phyloP scores from a whole-genome alignment of 345 rosid genomes.

The Brassica carinata region DNA sequence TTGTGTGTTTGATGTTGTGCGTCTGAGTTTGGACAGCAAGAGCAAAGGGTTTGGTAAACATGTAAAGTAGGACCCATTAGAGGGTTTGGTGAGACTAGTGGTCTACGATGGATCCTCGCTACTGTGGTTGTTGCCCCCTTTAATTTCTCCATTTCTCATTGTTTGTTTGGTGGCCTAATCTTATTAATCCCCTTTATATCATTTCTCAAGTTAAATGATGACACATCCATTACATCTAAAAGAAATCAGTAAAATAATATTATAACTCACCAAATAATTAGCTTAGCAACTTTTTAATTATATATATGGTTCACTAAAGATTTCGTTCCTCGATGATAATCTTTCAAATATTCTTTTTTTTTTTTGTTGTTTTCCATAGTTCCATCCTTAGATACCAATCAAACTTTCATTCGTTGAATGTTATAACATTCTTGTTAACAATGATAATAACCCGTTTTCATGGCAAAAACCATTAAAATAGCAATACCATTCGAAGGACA shows the following conservation, averaged over 20 bases:
- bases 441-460: not conserved
- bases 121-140: conserved; percentile 30
- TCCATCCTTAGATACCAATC: conserved; percentile 18
- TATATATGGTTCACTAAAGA: conserved; percentile 7
- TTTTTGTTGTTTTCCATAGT: not conserved
- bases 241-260: not conserved
- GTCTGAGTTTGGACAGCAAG: conserved; percentile 31
- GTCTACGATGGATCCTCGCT: conserved; percentile 35
- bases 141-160: conserved; percentile 16
- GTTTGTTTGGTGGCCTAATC: conserved; percentile 44
- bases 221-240: conserved; percentile 18
- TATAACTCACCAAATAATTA: conserved; percentile 14
- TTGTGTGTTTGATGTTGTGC: not conserved
- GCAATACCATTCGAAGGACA: not conserved
- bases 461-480: not conserved
- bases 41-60: conserved; percentile 33
- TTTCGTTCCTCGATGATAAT: conserved; percentile 2
- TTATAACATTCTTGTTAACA: not conserved
- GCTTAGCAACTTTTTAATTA: conserved; percentile 14
- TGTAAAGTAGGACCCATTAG: conserved; percentile 31
- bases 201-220: conserved; percentile 14
- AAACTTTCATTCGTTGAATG: not conserved
- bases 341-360: conserved; percentile 19
- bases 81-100: conserved; percentile 47
- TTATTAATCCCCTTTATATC: conserved; percentile 18